Percentiles rank a stretch among this genome's conserved stretches.
These are phyloP conservation scores for Aspergillus terreus DNA, from an alignment of 2,329 filamentous ascomycete genomes.

Conservation along the genomic window DNA sequence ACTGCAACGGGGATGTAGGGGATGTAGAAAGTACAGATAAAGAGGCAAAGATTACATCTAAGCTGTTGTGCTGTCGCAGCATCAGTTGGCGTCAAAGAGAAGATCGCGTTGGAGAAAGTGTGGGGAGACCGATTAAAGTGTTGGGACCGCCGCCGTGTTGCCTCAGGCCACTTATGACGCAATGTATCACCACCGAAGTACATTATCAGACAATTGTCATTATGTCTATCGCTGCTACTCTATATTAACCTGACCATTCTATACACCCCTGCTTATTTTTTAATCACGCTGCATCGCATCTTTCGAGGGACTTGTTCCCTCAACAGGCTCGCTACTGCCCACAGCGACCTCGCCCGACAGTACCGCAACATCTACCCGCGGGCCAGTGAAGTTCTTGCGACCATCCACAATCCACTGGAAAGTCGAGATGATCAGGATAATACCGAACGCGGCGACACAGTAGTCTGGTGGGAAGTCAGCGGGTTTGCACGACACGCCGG, in stretches of 20 bases:
- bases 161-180: conserved; percentile 1
- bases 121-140: background rate
- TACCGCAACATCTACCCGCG: conserved; percentile 43
- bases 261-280: background rate
- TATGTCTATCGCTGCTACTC: background rate
- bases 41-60: too few species aligned
- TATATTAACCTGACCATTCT: background rate
- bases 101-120: conserved; percentile 7
- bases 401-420: conserved; percentile 60
- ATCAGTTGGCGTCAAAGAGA: conserved; percentile 2
- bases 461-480: conserved; percentile 29
- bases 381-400: conserved; percentile 58
- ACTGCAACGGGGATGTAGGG: too few species aligned
- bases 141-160: background rate
- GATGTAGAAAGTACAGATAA: too few species aligned
- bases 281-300: background rate
- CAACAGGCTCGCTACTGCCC: background rate
- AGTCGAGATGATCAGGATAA: conserved; percentile 55
- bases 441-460: conserved; percentile 53
- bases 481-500: background rate
- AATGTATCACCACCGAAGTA: background rate
- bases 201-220: background rate
- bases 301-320: background rate
- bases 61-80: background rate
- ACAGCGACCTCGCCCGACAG: conserved; percentile 20